Base-by-base conservation (phyloP, 2,329 filamentous ascomycete species). In the Pyrenophora graminea region DNA sequence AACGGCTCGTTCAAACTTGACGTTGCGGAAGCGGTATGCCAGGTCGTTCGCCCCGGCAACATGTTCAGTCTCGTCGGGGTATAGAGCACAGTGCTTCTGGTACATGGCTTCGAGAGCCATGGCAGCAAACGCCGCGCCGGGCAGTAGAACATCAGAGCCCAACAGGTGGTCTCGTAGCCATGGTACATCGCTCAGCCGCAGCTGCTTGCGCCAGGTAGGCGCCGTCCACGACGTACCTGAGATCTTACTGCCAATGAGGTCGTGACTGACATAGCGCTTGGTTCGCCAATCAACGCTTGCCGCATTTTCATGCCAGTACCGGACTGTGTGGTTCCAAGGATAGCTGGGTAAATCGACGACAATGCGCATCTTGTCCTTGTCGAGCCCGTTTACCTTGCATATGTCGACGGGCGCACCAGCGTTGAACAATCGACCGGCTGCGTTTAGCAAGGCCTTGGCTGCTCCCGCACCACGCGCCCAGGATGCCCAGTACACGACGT, bases 231-330 rank as follows among this genome's bases (percentile, higher is more conserved):
- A 4, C 1, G 21, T 23, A 1, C 4, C 21, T 4, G 21, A 41
- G 2, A 58, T 32, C 7, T 47, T 49, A 4, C 21, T 27, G 31
- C 56, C 56, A 4, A 59, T 43, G 1, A 56, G 19, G 66, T 59
- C 34, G 45, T 58, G 56, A 66, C 23, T 61, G 39, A 7, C 39
- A 42, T 27, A 65, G 34, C 62, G 62, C 65, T 10, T 61, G 37
- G 38, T 37, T 12, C 51, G 40, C 15, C 25, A 43, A 1, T 50
- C 45, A 2, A 25, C 19, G 36, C 41, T 50, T 4, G 23, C 9
- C 25, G 25, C 15, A 2, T 4, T 42, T 23, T 56, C 53, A 31
- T 40, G 18, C 53, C 53, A 56, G 21, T 48, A 53, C 19, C 23
- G 8, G 12, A 6, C 30, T 3, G 17, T 18, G 18, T 56, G 49